These are phyloP conservation scores for Coemansia sp. DNA, from an alignment of 192 early-diverging fungal species.

Conservation along the genomic window DNA sequence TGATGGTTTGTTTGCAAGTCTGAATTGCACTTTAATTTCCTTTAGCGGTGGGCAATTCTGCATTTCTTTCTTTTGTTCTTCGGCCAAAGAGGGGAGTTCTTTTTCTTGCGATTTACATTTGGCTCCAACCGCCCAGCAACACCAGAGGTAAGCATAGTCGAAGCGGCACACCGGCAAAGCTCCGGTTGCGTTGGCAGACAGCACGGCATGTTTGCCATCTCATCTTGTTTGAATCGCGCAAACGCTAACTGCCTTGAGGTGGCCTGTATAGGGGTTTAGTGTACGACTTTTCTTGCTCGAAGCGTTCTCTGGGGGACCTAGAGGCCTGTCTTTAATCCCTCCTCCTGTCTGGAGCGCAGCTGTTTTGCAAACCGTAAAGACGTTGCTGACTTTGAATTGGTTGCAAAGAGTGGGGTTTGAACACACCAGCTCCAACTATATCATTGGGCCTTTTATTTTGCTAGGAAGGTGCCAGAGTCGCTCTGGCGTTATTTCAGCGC, in stretches of 20 bases:
- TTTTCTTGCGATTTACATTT: background rate
- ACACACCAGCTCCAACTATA: too few relatives aligned
- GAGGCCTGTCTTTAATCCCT: background rate
- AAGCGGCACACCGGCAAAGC: too few relatives aligned
- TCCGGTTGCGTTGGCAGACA: too few relatives aligned
- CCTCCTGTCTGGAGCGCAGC: too few relatives aligned
- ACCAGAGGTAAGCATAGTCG: constrained; percentile 3
- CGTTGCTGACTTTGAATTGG: too few relatives aligned
- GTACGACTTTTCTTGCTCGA: background rate
- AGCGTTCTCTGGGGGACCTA: background rate
- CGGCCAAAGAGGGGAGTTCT: background rate
- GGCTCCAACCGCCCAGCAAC: background rate
- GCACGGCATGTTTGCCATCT: too few relatives aligned
- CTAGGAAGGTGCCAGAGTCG: too few relatives aligned
- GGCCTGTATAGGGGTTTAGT: background rate
- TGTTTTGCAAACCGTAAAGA: too few relatives aligned
- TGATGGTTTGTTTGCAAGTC: background rate
- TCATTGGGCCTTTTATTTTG: too few relatives aligned
- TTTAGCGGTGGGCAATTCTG: constrained; percentile 5
- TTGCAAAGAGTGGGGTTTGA: too few relatives aligned
- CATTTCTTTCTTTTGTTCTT: constrained; percentile 5
- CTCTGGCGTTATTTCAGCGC: too few relatives aligned
- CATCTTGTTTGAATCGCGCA: too few relatives aligned
- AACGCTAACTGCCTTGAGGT: background rate
- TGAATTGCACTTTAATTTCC: background rate